Evolutionary conservation across 2,329 filamentous ascomycete genomes (phyloP), one percentile per base, ranked within the genome.

Genomic region (Epichloe glyceriae): DNA sequence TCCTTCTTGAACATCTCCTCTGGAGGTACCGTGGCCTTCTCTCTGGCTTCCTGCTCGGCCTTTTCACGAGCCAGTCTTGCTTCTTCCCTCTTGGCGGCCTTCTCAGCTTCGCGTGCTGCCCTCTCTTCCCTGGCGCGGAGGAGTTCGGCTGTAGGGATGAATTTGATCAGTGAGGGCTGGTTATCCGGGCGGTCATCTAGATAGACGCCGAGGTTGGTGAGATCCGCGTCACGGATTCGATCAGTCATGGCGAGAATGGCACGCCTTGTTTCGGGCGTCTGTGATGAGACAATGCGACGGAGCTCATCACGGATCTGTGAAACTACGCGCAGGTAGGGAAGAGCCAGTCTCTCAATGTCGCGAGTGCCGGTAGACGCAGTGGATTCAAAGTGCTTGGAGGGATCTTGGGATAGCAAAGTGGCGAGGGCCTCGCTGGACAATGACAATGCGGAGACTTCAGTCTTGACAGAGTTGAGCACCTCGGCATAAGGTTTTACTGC

Each of bases 141-240:
- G 26, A 83, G 67, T 54, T 80, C 75, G 4, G 73, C 68, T 4
- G 74, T 75, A 0, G 78, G 75, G 10, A 81, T 70, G 53, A 82
- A 81, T 60, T 81, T 82, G 54, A 95, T 83, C 34, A 95, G 75
- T 0, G 88, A 88, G 0, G 80, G 83, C 62, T 75, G 75, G 50
- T 71, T 72, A 45, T 77, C 78, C n/a, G 70, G 71, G 47, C 88
- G 80, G 61, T 96, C 90, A 62, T 96, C 90, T 1, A 96, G 80
- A 61, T 94, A 94, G 52, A 96, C 85, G 38, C 85, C 87, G 0
- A 94, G 71, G 52, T 90, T 82, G 60, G 86, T 90, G 11, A 96
- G 79, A 51, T 90, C 82, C 10, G 80, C 75, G 64, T 96, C 87
- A 49, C 90, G 85, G 42, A 96, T 79, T 17, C 78, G 75, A 62